These are phyloP conservation scores for Rubia peregrina DNA, from an alignment of 305 asterid species.

Conservation along the genomic window DNA sequence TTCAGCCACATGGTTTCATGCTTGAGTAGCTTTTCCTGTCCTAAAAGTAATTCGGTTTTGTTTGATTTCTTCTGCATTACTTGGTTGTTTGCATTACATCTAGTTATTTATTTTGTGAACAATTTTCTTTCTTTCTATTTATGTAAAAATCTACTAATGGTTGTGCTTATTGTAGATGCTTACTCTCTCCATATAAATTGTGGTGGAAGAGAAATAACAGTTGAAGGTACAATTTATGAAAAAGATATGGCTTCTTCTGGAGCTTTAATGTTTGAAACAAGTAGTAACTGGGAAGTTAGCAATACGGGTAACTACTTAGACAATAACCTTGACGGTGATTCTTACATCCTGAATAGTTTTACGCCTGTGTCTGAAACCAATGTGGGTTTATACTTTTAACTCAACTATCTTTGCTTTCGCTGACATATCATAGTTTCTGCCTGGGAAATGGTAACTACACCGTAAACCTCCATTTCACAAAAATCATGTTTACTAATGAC, in stretches of 20 bases:
- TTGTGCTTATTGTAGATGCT: constrained; percentile 12
- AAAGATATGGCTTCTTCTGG: constrained; percentile 23
- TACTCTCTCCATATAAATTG: constrained; percentile 31
- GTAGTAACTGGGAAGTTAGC: constrained; percentile 31
- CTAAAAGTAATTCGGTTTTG: constrained; percentile 30
- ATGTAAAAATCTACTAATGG: not conserved
- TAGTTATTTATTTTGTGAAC: not conserved
- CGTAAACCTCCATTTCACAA: constrained; percentile 69
- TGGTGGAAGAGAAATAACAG: constrained; percentile 27
- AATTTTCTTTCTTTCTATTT: not conserved
- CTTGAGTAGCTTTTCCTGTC: constrained; percentile 29
- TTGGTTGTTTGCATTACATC: not conserved
- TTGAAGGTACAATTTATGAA: constrained; percentile 20
- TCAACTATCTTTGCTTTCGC: constrained; percentile 58
- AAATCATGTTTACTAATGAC: constrained; percentile 49
- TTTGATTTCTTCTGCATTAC: not conserved
- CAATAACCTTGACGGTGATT: constrained; percentile 15
- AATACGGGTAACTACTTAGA: constrained; percentile 31
- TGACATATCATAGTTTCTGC: constrained; percentile 65
- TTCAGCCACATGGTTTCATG: constrained; percentile 49
- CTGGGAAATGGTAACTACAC: constrained; percentile 60
- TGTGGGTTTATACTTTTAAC: constrained; percentile 55
- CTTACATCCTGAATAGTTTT: constrained; percentile 30
- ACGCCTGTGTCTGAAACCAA: constrained; percentile 26
- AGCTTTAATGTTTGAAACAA: constrained; percentile 16